phyloP scores from a whole-genome alignment of 352 stramenopile genomes.

The Phytophthora palmivora region DNA sequence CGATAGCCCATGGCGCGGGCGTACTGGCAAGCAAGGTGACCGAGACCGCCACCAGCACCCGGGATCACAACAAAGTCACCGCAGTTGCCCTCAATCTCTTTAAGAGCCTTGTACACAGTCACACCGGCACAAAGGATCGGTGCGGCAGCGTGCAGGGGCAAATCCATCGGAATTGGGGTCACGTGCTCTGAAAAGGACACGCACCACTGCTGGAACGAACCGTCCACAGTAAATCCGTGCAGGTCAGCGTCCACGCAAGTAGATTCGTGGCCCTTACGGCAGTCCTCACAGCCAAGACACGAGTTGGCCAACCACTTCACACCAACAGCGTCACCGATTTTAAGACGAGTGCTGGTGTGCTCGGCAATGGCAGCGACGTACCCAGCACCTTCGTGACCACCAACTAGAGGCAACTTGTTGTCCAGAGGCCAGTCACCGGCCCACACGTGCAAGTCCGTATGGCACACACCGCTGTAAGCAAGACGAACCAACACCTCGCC shows the following conservation, averaged over 20 bases:
- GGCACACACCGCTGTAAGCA: slow-evolving; percentile 53
- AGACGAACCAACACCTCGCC: slow-evolving; percentile 58
- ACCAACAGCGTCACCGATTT: slow-evolving; percentile 49
- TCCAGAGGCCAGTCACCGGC: slow-evolving; percentile 39
- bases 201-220: slow-evolving; percentile 61
- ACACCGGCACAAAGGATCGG: slow-evolving; percentile 87
- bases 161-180: slow-evolving; percentile 65
- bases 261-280: slow-evolving; percentile 52
- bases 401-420: slow-evolving; percentile 50
- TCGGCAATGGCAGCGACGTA: slow-evolving; percentile 52
- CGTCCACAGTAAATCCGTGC: slow-evolving; percentile 41
- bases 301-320: slow-evolving; percentile 57
- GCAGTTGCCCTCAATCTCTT: slow-evolving; percentile 50
- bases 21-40: slow-evolving; percentile 85
- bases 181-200: slow-evolving; percentile 79
- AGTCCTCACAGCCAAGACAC: slow-evolving; percentile 54
- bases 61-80: slow-evolving; percentile 64
- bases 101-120: slow-evolving; percentile 84
- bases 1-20: slow-evolving; percentile 68
- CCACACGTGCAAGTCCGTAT: slow-evolving; percentile 56
- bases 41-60: slow-evolving; percentile 71
- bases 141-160: slow-evolving; percentile 52
- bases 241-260: slow-evolving; percentile 40
- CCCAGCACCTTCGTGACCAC: slow-evolving; percentile 56
- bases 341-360: slow-evolving; percentile 40